Evolutionary conservation across 169 alveolate genomes (phyloP).

Genomic region (Eimeria sp.): DNA sequence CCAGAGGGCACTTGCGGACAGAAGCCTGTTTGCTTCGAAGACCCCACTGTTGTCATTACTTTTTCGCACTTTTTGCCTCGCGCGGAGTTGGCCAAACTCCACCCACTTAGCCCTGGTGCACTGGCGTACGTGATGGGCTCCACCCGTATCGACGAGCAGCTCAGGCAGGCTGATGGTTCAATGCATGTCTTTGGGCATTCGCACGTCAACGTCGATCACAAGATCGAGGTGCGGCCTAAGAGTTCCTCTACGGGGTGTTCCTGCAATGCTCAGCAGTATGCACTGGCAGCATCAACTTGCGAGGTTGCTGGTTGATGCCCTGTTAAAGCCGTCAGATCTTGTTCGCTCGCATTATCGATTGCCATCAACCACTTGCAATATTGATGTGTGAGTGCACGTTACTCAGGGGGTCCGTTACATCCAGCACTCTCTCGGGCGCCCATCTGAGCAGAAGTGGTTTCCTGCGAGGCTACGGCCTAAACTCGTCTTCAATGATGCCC

Average conservation of each 20-base stretch:
- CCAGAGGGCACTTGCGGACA: neutral
- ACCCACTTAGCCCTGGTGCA: conserved; percentile 51
- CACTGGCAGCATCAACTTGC: neutral
- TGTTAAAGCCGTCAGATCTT: neutral
- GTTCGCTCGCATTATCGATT: neutral
- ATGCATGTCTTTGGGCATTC: conserved; percentile 68
- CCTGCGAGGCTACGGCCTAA: conserved; percentile 62
- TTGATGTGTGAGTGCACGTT: neutral
- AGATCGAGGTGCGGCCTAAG: conserved; percentile 41
- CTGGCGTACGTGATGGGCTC: conserved; percentile 71
- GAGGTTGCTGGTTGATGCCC: neutral
- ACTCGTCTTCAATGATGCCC: conserved; percentile 23
- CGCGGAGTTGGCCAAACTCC: conserved; percentile 62
- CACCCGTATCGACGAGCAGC: conserved; percentile 70
- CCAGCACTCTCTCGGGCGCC: conserved; percentile 75
- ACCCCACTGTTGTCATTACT: conserved; percentile 28
- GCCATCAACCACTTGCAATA: neutral
- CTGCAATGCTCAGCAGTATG: neutral
- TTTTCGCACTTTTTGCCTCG: conserved; percentile 75
- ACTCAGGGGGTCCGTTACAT: conserved; percentile 72
- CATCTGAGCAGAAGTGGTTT: conserved; percentile 68
- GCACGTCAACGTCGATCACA: conserved; percentile 44
- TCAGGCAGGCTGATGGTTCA: conserved; percentile 55
- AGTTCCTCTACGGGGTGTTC: neutral
- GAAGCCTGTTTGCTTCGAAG: neutral